These are phyloP conservation scores for Acanthamoeba royreba DNA, from an alignment of 208 protist species.

Conservation along the genomic window DNA sequence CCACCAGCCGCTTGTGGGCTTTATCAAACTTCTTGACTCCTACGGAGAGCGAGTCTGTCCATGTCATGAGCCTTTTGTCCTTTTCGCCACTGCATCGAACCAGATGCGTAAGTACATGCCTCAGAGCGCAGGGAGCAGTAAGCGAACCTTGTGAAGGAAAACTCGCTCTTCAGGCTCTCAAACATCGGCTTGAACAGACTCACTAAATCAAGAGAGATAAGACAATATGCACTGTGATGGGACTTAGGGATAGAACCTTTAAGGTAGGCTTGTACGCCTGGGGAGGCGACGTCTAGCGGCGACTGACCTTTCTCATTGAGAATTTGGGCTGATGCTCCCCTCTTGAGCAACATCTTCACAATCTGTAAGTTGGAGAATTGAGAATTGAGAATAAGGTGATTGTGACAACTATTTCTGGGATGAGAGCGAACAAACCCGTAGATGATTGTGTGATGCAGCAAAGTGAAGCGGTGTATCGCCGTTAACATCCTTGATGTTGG, in stretches of 20 bases:
- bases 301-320: not conserved
- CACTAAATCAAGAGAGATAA: not conserved
- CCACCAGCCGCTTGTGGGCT: not conserved
- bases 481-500: not conserved
- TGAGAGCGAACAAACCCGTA: not conserved
- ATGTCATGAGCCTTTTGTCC: not conserved
- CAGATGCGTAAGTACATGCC: not conserved
- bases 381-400: not conserved
- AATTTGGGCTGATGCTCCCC: not conserved
- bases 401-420: not conserved
- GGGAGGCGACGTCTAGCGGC: conserved; percentile 5
- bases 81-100: not conserved
- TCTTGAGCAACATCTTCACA: not conserved
- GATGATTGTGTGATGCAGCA: conserved; percentile 37
- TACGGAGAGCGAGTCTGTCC: conserved; percentile 6
- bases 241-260: not conserved
- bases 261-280: not conserved
- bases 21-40: conserved; percentile 37
- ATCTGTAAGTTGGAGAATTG: not conserved
- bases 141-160: not conserved
- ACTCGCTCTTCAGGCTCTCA: conserved; percentile 12
- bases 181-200: conserved; percentile 32
- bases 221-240: not conserved
- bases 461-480: conserved; percentile 40
- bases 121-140: too few species aligned